Base-by-base conservation (phyloP, 1,284 basidiomycete species). In the Psilocybe mexicana region DNA sequence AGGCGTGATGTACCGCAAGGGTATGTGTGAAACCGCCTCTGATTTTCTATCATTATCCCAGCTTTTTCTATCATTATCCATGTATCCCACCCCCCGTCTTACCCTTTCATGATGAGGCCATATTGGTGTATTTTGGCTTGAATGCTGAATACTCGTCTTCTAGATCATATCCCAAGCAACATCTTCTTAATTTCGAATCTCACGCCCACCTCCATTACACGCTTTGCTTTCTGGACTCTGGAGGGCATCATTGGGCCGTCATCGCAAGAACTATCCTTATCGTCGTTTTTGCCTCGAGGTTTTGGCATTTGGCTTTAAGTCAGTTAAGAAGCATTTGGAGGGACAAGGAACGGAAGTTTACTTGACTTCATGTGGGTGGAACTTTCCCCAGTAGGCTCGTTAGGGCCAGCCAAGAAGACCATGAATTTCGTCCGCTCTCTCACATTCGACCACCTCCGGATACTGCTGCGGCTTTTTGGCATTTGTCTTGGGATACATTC, bases 311-410 rank as follows among this genome's bases (percentile, higher is more conserved):
- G 24, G 11, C 12, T 28, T 28, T 3, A 28, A 26, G 8, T n/a
- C 44, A 14, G 14, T 24, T 4, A n/a, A 35, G 46, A 35, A 35
- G 35, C 35, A 35, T 48, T 48, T 48, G 46, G 46, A 14, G 46
- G 14, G 14, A 48, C 46, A 33, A 48, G 30, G 46, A 48, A 35
- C 30, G 46, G 46, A 48, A 48, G 46, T 48, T 48, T 48, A 48
- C 30, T 35, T 23, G 28, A 25, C 18, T 48, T 33, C 18, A 30
- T 48, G 18, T 30, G 46, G 28, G 46, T 35, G 30, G 18, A 48
- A 48, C 28, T 35, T 48, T 25, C 46, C 46, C 18, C 23, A 35
- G 28, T 35, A 14, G 46, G 46, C 18, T 48, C n/a, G 46, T 33
- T 33, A 8, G 5, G 30, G 23, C n/a, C 4, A 4, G 46, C 46